Evolutionary conservation across 2,329 filamentous ascomycete species (phyloP).

Genomic region (Penicillium fuscoglaucum): DNA sequence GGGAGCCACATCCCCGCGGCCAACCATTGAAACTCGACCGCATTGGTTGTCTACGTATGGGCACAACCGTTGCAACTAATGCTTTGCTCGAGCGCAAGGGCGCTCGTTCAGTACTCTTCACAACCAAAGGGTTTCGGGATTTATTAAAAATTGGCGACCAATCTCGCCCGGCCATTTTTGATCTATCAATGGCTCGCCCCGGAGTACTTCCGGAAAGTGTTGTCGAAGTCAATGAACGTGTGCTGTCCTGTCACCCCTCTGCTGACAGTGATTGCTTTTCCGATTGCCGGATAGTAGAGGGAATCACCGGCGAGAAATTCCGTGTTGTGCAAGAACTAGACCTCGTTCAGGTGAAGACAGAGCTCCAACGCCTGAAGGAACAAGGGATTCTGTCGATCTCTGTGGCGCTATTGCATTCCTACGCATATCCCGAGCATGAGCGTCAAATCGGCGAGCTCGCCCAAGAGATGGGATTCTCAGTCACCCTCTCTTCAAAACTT

Average conservation of each 20-base stretch:
- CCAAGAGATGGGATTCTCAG: constrained; percentile 73
- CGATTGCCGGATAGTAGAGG: constrained; percentile 61
- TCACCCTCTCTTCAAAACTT: constrained; percentile 75
- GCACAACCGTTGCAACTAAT: constrained; percentile 90
- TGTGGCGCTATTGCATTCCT: constrained; percentile 85
- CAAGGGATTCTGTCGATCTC: constrained; percentile 75
- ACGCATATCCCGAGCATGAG: constrained; percentile 86
- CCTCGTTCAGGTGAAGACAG: constrained; percentile 54
- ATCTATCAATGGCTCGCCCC: constrained; percentile 80
- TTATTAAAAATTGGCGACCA: constrained; percentile 89
- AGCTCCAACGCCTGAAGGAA: constrained; percentile 67
- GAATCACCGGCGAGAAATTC: constrained; percentile 66
- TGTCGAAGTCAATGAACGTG: constrained; percentile 82
- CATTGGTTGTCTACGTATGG: constrained; percentile 71
- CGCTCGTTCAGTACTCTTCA: constrained; percentile 80
- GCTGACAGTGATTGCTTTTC: constrained; percentile 69
- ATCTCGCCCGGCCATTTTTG: constrained; percentile 84
- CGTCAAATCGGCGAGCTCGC: constrained; percentile 75
- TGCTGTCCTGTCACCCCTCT: constrained; percentile 66
- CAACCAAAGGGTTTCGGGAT: constrained; percentile 84
- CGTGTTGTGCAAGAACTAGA: constrained; percentile 64
- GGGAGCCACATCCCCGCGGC: constrained; percentile 37
- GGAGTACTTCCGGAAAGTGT: constrained; percentile 82
- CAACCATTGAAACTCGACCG: constrained; percentile 37
- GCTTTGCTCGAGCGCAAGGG: constrained; percentile 87